Evolutionary conservation across 1,284 basidiomycete genomes (phyloP), one percentile per base, ranked within the genome.

Genomic region (Ceratobasidium sp.): DNA sequence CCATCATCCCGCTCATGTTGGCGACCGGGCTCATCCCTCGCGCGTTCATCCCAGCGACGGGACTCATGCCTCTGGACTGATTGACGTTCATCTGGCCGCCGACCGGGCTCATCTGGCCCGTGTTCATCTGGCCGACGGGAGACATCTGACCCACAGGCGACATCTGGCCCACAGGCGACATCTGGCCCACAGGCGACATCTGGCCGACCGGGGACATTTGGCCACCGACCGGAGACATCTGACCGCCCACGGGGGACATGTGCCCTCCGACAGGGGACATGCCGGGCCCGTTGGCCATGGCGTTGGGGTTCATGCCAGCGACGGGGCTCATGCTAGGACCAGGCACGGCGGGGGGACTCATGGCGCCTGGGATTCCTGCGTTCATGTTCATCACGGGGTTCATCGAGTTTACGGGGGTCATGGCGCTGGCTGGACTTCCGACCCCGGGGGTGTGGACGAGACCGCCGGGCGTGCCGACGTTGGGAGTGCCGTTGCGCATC

Each of bases 1-100:
- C 50, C 50, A 25, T 22, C n/a, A 27, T 45, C 8, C 42, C 49
- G 15, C 49, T 25, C 50, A 67, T 53, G 38, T 67, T 67, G 17
- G 62, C 49, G 12, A 67, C 62, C 13, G 50, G 60, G 40, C 57
- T 60, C 22, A 60, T 60, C 29, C 57, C 57, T 5, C 57, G 57
- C 5, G 57, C 57, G 57, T 60, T 60, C 57, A 60, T 60, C 20
- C 57, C 57, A 3, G 57, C 57, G 2, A 60, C 42, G 13, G 57
- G 57, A 42, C 60, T 64, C 45, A 64, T 64, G 7, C 60, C 60
- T 38, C 60, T 7, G 38, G 29, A 1, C 47, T 45, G 32, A 52
- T 49, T 32, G 47, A 22, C n/a, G 47, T 40, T 40, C 38, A 40
- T 40, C 38, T 40, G 38, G 38, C 38, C 17, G 38, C 8, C 38